Conservation (phyloP, 1,284 basidiomycete species). For the Apiotrichum akiyoshidainum region DNA sequence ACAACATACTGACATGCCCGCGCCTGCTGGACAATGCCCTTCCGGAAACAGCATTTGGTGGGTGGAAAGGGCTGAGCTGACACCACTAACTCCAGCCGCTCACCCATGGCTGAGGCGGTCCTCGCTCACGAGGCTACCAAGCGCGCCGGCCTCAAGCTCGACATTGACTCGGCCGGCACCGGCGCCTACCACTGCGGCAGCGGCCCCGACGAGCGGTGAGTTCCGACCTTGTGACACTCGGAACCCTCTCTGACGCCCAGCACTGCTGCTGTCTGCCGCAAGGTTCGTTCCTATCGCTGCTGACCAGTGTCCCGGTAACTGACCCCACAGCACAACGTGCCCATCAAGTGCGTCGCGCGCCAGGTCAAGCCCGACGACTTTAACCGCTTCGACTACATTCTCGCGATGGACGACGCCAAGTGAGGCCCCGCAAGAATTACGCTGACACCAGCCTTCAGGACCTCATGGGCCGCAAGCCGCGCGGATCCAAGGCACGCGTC, state of each 20-base stretch:
- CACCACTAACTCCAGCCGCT: constrained; percentile 32
- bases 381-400: constrained; percentile 51
- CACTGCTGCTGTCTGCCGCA: constrained; percentile 49
- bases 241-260: constrained; percentile 22
- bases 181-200: constrained; percentile 52
- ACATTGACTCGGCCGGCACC: constrained; percentile 50
- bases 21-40: background rate
- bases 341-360: constrained; percentile 50
- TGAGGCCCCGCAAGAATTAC: constrained; percentile 22
- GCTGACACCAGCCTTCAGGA: constrained; percentile 45
- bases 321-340: constrained; percentile 30
- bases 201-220: constrained; percentile 45
- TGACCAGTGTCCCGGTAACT: background rate
- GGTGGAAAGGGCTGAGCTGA: too few relatives aligned
- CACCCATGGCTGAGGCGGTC: constrained; percentile 52
- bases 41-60: constrained; percentile 34
- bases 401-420: constrained; percentile 52
- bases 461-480: constrained; percentile 41
- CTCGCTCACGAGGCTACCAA: constrained; percentile 38
- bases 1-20: too few relatives aligned
- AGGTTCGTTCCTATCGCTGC: constrained; percentile 25
- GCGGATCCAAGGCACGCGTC: constrained; percentile 30
- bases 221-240: background rate
- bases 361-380: constrained; percentile 47
- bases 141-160: constrained; percentile 30